These are phyloP conservation scores for Stephanodiscus minutulus DNA, from an alignment of 108 stramenopile species.

Conservation along the genomic window DNA sequence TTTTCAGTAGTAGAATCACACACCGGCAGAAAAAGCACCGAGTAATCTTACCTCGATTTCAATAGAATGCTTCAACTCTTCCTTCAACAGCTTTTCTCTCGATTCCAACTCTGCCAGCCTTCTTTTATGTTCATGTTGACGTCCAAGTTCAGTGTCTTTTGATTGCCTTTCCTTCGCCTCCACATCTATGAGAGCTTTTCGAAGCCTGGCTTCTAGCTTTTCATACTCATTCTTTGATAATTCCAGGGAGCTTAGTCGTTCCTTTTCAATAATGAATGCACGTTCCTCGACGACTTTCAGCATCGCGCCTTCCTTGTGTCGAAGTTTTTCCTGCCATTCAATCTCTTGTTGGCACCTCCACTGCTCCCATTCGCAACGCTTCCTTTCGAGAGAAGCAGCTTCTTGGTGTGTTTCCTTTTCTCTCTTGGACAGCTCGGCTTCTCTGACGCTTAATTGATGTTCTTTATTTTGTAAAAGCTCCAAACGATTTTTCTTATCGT, in stretches of 20 bases:
- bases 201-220: conserved; percentile 43
- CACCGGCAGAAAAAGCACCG: neutral
- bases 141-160: conserved; percentile 30
- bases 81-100: conserved; percentile 43
- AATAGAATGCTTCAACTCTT: conserved; percentile 40
- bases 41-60: conserved; percentile 44
- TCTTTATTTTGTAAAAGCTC: conserved; percentile 25
- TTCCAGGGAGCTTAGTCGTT: conserved; percentile 26
- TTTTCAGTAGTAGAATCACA: neutral
- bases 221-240: conserved; percentile 41
- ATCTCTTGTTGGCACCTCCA: conserved; percentile 43
- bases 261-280: conserved; percentile 25
- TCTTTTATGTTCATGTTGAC: conserved; percentile 32
- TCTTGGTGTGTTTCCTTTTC: conserved; percentile 32
- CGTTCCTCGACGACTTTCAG: conserved; percentile 43
- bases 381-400: conserved; percentile 25
- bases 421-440: conserved; percentile 26
- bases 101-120: conserved; percentile 54
- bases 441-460: conserved; percentile 20
- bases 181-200: conserved; percentile 47
- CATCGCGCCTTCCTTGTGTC: conserved; percentile 42
- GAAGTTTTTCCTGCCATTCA: conserved; percentile 48
- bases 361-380: conserved; percentile 45
- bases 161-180: conserved; percentile 48
- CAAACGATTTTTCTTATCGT: neutral